Base-by-base conservation (phyloP, 352 stramenopile species). In the Phytophthora pluvialis region DNA sequence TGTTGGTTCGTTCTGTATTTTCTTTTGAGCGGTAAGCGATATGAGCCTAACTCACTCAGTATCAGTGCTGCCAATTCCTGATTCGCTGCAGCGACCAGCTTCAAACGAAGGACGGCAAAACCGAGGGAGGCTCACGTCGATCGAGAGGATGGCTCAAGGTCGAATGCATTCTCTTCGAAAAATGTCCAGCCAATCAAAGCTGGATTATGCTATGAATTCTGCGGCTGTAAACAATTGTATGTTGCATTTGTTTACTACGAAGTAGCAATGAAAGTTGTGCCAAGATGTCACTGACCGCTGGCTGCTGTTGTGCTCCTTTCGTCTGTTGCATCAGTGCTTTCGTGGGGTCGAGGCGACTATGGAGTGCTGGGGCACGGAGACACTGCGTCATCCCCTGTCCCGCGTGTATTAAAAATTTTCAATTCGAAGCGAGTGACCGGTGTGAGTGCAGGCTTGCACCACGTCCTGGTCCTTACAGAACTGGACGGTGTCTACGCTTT, bases 401-500 rank as follows among this genome's bases (percentile, higher is more conserved):
- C 83, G 39, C 71, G 71, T 9, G 62, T 84, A 10, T 72, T 95
- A 32, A 64, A 74, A 10, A 51, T 88, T 3, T 90, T 93, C 39
- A 86, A 88, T 51, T 66, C 69, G 2, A 78, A 78, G 51, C 68
- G 77, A 33, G 78, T 95, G 10, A 60, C 75, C 2, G 59, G 85
- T 38, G 54, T 94, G 18, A 81, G 72, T 43, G 70, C 86, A 15
- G 82, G 86, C 1, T 62, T 83, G 11, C 67, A 85, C 12, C 84
- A 93, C 38, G 78, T 91, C 21, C 67, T 93, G 8, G 80, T 92
- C 0, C 64, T 93, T 25, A 95, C 84, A 4, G 84, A 93, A 40
- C 16, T 74, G 16, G 71, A 90, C 42, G 85, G 84, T n/a, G 61
- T 91, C 0, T 93, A 82, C 50, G 69, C 81, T 4, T 93, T 93